Conservation (phyloP, 768 basidiomycete genomes). For the Russula sp. region DNA sequence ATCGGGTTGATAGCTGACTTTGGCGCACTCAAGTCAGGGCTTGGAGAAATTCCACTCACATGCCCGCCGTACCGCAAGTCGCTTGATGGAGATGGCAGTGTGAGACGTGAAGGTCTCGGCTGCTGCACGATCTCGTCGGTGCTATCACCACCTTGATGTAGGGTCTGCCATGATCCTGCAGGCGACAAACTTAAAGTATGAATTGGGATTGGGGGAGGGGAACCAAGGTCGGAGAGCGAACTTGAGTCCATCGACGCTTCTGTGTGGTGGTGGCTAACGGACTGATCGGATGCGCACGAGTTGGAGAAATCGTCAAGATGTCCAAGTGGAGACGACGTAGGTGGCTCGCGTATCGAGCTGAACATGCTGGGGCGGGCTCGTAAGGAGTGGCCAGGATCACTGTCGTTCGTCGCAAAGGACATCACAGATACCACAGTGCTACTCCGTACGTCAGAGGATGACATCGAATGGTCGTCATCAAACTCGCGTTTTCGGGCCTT, state of each 20-base stretch:
- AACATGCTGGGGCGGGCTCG: slow-evolving; percentile 56
- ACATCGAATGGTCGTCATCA: slow-evolving; percentile 90
- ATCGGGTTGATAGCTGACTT: slow-evolving; percentile 77
- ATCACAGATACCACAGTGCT: slow-evolving; percentile 66
- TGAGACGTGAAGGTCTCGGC: slow-evolving; percentile 23
- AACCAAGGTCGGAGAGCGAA: slow-evolving; percentile 55
- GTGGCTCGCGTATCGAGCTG: slow-evolving; percentile 67
- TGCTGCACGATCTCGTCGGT: slow-evolving; percentile 17
- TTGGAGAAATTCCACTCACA: slow-evolving; percentile 49
- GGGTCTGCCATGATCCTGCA: slow-evolving; percentile 33
- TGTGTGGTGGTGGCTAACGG: slow-evolving; percentile 65
- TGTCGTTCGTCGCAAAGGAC: slow-evolving; percentile 79
- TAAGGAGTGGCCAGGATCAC: slow-evolving; percentile 72
- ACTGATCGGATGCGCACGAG: slow-evolving; percentile 73
- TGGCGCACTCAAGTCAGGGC: slow-evolving; percentile 46
- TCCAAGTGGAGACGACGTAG: slow-evolving; percentile 66
- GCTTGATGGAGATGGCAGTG: slow-evolving; percentile 20
- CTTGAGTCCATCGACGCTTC: slow-evolving; percentile 61
- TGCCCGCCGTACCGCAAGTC: slow-evolving; percentile 35
- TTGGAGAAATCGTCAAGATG: slow-evolving; percentile 62
- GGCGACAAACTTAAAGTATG: slow-evolving; percentile 68
- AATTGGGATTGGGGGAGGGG: slow-evolving; percentile 73
- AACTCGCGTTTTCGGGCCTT: slow-evolving; percentile 79
- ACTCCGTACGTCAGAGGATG: slow-evolving; percentile 78
- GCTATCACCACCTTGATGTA: slow-evolving; percentile 22